Evolutionary conservation across 192 early-diverging fungal genomes (phyloP), one percentile per base, ranked within the genome.

Genomic region (Oehlia diaphana): DNA sequence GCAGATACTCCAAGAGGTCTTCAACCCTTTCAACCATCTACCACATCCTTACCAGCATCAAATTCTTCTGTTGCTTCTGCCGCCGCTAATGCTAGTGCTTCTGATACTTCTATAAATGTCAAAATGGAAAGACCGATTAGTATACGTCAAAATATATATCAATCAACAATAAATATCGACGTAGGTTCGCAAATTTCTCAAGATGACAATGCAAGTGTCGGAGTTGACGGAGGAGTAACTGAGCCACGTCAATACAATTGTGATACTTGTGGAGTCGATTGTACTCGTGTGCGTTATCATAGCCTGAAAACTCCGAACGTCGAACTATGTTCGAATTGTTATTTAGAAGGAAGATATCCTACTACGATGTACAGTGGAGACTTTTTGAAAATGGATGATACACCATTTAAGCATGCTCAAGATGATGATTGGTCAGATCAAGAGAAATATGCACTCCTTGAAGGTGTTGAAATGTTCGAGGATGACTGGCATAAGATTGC

Each of bases 401-500:
- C 81, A 47, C 63, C 72, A 71, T 88, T 85, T 58, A 85, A 85
- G 37, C 86, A 84, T 69, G 84, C 85, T 16, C 82, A 87, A 28
- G 90, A 88, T 44, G 91, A 91, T 58, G 85, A 88, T 62, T 99
- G 98, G 98, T 91, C 87, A 6, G 92, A 96, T 65, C 91, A 94
- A 83, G 98, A 99, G 82, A 93, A 89, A 13, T 84, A 97, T 31
- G 83, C 94, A 39, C 83, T 99, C 50, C 84, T 99, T 42, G 98
- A 99, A 87, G 98, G 91, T 2, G 83, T 99, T 23, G 98, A 99
- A 81, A 87, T 95, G 87, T 97, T 89, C 86, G 94, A 97, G 66
- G 94, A 98, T 63, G 96, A 98, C 81, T 99, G 98, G 98, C 88
- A 90, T 74, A 89, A 91, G 62, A 91, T 99, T 50, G 91, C 97